phyloP scores from a whole-genome alignment of 768 basidiomycete genomes.

The Daedaleopsis nitida region DNA sequence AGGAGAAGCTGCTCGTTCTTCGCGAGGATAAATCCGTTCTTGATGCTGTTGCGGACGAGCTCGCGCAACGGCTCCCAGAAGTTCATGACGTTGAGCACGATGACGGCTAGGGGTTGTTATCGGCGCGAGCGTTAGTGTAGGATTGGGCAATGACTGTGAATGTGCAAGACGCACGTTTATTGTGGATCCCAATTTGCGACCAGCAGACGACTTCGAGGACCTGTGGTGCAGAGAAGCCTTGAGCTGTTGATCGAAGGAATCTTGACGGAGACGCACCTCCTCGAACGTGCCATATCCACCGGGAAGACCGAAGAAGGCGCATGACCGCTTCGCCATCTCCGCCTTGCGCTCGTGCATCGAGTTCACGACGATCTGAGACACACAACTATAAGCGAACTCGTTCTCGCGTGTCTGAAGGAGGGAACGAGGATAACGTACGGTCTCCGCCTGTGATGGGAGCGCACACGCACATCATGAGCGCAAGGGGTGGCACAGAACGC shows the following conservation, averaged over 20 bases:
- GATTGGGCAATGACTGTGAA: background rate
- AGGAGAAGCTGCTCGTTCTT: conserved; percentile 61
- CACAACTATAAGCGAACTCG: background rate
- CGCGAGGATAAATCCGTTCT: conserved; percentile 74
- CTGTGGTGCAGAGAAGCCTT: conserved; percentile 35
- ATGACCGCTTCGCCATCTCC: conserved; percentile 81
- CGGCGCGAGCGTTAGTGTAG: conserved; percentile 6
- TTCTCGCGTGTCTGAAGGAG: background rate
- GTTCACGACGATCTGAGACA: conserved; percentile 61
- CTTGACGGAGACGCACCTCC: conserved; percentile 54
- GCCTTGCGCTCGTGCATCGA: conserved; percentile 91
- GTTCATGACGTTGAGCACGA: conserved; percentile 82
- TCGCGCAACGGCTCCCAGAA: conserved; percentile 85
- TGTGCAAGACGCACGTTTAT: conserved; percentile 60
- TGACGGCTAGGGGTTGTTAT: conserved; percentile 54
- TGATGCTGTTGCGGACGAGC: conserved; percentile 67
- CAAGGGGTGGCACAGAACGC: background rate
- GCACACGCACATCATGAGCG: background rate
- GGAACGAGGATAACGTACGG: background rate
- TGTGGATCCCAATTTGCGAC: conserved; percentile 89
- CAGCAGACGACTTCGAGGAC: conserved; percentile 93
- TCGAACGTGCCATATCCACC: conserved; percentile 97
- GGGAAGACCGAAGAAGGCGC: conserved; percentile 86
- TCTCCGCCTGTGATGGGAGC: background rate
- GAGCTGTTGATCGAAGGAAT: background rate